Percentiles rank a stretch among this genome's conserved stretches.
These are phyloP conservation scores for Thinopyrum elongatum DNA, from an alignment of 176 grass and related monocot genomes.

Conservation along the genomic window DNA sequence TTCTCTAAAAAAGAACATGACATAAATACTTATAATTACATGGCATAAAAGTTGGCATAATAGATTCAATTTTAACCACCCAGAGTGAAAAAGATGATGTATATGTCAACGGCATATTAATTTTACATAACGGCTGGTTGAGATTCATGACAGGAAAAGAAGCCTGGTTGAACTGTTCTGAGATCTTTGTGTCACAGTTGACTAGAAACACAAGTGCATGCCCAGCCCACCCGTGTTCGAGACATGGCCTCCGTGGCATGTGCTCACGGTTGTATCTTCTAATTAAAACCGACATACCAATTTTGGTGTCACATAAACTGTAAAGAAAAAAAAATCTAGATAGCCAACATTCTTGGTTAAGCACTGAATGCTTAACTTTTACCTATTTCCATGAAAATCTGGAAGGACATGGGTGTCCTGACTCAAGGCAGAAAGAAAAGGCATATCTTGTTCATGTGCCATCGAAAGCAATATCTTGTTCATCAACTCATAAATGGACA, in stretches of 20 bases:
- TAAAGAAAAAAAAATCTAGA: neutral
- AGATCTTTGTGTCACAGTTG: neutral
- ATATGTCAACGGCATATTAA: neutral
- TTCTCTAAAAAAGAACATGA: neutral
- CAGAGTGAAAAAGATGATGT: neutral
- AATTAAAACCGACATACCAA: neutral
- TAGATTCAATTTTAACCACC: conserved; percentile 2
- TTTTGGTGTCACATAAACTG: neutral
- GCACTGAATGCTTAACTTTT: conserved; percentile 17
- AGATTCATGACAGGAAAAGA: neutral
- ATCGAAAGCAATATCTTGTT: conserved; percentile 87
- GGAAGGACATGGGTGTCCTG: conserved; percentile 78
- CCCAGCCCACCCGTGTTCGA: too few species aligned
- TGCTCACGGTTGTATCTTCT: neutral
- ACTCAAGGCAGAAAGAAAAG: conserved; percentile 78
- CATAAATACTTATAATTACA: neutral
- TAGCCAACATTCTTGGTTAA: neutral
- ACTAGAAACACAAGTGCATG: too few species aligned
- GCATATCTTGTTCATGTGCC: conserved; percentile 51
- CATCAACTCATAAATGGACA: conserved; percentile 76
- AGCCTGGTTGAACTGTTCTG: neutral
- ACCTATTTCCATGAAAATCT: conserved; percentile 95
- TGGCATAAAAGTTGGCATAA: neutral
- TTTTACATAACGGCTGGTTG: neutral
- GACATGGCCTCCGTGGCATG: neutral